phyloP scores from a whole-genome alignment of 1,139 yeast species.

The Hyphopichia wangnamkhiaoensis region DNA sequence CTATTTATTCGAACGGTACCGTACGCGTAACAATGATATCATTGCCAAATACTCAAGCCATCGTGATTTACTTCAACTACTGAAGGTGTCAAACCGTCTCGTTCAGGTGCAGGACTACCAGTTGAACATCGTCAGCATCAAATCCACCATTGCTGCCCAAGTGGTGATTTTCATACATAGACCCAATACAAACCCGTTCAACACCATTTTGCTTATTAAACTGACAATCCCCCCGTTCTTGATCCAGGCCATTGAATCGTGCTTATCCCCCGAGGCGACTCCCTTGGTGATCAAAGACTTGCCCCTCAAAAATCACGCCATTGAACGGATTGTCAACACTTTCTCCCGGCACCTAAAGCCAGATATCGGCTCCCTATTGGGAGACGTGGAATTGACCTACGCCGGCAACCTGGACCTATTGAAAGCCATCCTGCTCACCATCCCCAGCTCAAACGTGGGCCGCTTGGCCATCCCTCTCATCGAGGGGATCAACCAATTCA shows the following conservation, averaged over 20 bases:
- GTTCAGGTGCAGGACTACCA: slow-evolving; percentile 1
- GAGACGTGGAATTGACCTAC: no score
- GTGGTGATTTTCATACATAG: neutral
- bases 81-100: neutral
- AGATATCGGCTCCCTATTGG: no score
- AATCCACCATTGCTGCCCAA: neutral
- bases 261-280: neutral
- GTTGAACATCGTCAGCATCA: neutral
- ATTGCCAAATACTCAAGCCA: neutral
- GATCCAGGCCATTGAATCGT: neutral
- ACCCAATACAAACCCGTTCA: slow-evolving; percentile 5
- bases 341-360: no score
- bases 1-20: slow-evolving; percentile 2
- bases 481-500: neutral
- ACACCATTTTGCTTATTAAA: slow-evolving; percentile 12
- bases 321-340: slow-evolving; percentile 21
- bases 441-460: no score
- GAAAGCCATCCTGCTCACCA: no score
- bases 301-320: slow-evolving; percentile 6
- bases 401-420: no score
- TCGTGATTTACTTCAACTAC: neutral
- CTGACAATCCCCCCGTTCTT: slow-evolving; percentile 8
- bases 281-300: slow-evolving; percentile 17
- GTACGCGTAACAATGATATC: neutral
- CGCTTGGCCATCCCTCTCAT: no score